Evolutionary conservation across 371 early-diverging fungal genomes (phyloP).

Genomic region (Conidiobolus coronatus): DNA sequence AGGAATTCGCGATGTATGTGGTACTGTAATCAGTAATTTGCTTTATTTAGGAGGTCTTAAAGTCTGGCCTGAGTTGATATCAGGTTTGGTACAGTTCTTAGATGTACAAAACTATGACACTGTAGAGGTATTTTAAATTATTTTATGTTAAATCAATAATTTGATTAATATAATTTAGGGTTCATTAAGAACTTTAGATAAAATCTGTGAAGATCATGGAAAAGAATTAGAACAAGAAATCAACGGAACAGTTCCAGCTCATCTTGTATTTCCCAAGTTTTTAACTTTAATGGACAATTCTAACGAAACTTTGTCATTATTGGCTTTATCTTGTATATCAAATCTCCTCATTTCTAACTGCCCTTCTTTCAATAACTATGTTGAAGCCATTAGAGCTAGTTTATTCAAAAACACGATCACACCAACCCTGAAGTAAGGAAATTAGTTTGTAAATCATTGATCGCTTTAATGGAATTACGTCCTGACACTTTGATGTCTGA

Average conservation of each 20-base stretch:
- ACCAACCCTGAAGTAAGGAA: slow-evolving; percentile 54
- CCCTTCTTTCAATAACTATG: slow-evolving; percentile 37
- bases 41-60: slow-evolving; percentile 35
- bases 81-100: slow-evolving; percentile 43
- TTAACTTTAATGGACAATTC: slow-evolving; percentile 53
- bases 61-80: slow-evolving; percentile 67
- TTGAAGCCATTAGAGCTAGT: slow-evolving; percentile 46
- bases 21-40: slow-evolving; percentile 69
- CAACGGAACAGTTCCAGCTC: slow-evolving; percentile 44
- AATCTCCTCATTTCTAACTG: slow-evolving; percentile 57
- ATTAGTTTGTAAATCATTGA: slow-evolving; percentile 80
- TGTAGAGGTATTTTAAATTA: slow-evolving; percentile 33
- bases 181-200: slow-evolving; percentile 60
- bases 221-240: slow-evolving; percentile 46
- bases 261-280: slow-evolving; percentile 67
- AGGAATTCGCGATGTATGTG: slow-evolving; percentile 40
- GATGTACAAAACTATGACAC: slow-evolving; percentile 36
- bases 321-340: slow-evolving; percentile 40
- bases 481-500: slow-evolving; percentile 63
- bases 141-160: neutral
- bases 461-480: slow-evolving; percentile 57
- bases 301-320: slow-evolving; percentile 38
- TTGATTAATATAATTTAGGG: slow-evolving; percentile 20
- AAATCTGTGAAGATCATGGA: slow-evolving; percentile 81
- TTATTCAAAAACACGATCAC: slow-evolving; percentile 68